Evolutionary conservation across 495 filamentous ascomycete genomes (phyloP), one percentile per base, ranked within the genome.

Genomic region (Aspergillus asperescens): DNA sequence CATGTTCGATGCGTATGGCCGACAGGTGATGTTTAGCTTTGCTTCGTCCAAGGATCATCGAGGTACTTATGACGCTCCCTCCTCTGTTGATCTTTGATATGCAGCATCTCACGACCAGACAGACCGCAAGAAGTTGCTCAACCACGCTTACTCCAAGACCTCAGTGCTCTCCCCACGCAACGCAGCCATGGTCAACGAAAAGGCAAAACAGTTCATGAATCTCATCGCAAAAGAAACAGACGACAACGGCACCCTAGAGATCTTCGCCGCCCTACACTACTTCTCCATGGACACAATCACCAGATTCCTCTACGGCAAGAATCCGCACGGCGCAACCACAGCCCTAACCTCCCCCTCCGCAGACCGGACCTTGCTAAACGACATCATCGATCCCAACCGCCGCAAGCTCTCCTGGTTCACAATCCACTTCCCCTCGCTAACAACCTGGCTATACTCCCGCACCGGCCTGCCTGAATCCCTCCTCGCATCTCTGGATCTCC

Each of bases 261-360:
- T 68, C 1, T 70, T 73, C 40, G 32, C 41, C 1, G 67, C 50
- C n/a, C 50, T 76, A 20, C 71, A 76, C 40, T 74, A 63, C 43
- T 76, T 68, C 40, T 66, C 67, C 24, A 50, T 76, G 18, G 71
- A 76, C 45, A 68, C 42, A 24, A 72, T 76, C 28, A 72, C 72
- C 7, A 24, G 58, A 2, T 68, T 69, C 32, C 42, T 69, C 8
- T 72, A 68, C 29, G 70, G 70, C 8, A 12, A 18, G 13, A 7
- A 38, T 50, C 1, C 52, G 32, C 28, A 61, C 63, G 58, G 45
- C 3, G 68, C 69, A 0, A 27, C 57, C 16, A 59, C 59, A 35
- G 40, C 70, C 5, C 49, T 49, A 3, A 60, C 63, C 0, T 23
- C 41, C 1, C 16, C 38, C 1, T 24, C 31, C 4, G 25, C 25